Conservation (phyloP, 768 basidiomycete genomes). For the Phylloporus arenicola region DNA sequence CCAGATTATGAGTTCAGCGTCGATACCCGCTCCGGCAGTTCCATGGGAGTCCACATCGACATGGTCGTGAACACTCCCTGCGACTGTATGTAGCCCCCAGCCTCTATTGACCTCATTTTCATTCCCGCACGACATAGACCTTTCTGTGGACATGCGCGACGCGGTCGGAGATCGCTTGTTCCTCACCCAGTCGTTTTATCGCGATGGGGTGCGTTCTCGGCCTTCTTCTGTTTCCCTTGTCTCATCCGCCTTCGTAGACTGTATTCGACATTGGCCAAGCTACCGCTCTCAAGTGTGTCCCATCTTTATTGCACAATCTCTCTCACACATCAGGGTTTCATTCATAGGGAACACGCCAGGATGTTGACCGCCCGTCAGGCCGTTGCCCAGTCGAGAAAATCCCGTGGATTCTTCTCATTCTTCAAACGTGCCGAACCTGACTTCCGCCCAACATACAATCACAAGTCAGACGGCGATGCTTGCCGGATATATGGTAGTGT, state of each 20-base stretch:
- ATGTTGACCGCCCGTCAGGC: conserved; percentile 66
- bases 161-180: conserved; percentile 89
- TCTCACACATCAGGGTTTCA: background rate
- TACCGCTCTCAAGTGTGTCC: conserved; percentile 53
- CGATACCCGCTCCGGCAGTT: conserved; percentile 55
- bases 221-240: background rate
- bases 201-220: conserved; percentile 66
- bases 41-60: conserved; percentile 86
- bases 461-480: conserved; percentile 62
- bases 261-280: conserved; percentile 81
- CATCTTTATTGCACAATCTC: background rate
- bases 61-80: conserved; percentile 92
- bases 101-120: background rate
- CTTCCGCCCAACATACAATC: conserved; percentile 71
- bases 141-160: conserved; percentile 87
- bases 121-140: conserved; percentile 39
- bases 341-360: conserved; percentile 53
- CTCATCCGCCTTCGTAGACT: conserved; percentile 40
- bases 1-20: conserved; percentile 87
- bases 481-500: conserved; percentile 86
- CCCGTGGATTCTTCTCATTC: conserved; percentile 67
- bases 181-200: conserved; percentile 70
- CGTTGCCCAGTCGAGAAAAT: conserved; percentile 65
- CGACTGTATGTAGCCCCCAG: conserved; percentile 57
- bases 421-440: conserved; percentile 37